Percentiles rank a stretch among this genome's conserved stretches.
Evolutionary conservation across 805 yeast species (phyloP).

Genomic region (Starmerella etchellsii): DNA sequence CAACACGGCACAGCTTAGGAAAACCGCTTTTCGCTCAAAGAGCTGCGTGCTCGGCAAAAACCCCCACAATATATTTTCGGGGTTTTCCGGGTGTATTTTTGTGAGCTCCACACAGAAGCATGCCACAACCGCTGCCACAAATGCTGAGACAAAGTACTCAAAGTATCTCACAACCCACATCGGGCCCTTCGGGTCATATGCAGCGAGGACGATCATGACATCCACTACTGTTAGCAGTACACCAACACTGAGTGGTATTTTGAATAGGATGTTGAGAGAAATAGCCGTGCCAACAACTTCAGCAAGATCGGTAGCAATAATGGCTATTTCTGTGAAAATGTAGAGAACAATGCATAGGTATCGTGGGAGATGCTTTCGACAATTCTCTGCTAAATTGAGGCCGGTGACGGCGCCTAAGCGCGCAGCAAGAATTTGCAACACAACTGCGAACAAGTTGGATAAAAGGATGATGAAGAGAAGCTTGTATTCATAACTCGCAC

Average conservation of each 20-base stretch:
- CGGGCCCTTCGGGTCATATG: constrained; percentile 66
- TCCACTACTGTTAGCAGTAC: constrained; percentile 70
- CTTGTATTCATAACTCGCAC: constrained; percentile 64
- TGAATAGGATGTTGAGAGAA: constrained; percentile 61
- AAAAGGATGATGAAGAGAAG: constrained; percentile 58
- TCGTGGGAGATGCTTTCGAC: constrained; percentile 54
- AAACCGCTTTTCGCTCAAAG: constrained; percentile 52
- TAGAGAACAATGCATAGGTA: constrained; percentile 55
- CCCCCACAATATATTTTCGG: constrained; percentile 45
- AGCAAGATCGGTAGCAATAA: constrained; percentile 84
- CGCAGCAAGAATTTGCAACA: constrained; percentile 70
- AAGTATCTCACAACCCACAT: constrained; percentile 63
- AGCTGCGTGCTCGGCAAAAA: constrained; percentile 56
- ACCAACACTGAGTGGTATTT: constrained; percentile 61
- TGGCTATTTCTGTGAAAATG: constrained; percentile 68
- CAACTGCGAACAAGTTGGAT: constrained; percentile 74
- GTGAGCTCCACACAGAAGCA: constrained; percentile 64
- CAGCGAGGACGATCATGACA: constrained; percentile 63
- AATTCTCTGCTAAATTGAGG: constrained; percentile 72
- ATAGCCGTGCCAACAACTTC: constrained; percentile 93
- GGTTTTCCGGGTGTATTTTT: constrained; percentile 35
- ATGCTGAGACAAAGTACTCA: constrained; percentile 56
- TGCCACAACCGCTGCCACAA: constrained; percentile 60
- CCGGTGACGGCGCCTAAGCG: constrained; percentile 87
- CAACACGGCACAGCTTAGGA: constrained; percentile 65